Percentiles rank a stretch among this genome's conserved stretches.
Conservation (phyloP, 495 filamentous ascomycete genomes). For the Podospora comata region DNA sequence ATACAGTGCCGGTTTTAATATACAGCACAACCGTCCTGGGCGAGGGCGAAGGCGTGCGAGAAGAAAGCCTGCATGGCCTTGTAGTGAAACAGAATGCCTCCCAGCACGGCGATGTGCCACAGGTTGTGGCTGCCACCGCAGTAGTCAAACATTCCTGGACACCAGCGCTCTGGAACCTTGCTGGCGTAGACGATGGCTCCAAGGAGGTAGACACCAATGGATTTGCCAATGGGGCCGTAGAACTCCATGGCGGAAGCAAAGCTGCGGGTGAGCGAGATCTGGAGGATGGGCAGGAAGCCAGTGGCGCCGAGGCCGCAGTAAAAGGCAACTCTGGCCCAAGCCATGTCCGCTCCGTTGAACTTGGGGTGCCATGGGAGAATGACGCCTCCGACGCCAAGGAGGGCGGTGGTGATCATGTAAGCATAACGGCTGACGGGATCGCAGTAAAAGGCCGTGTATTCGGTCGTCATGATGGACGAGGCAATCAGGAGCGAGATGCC, state of each 20-base stretch:
- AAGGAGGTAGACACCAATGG: constrained; percentile 75
- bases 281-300: constrained; percentile 82
- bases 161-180: constrained; percentile 90
- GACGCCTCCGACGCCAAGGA: constrained; percentile 80
- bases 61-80: constrained; percentile 95
- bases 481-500: constrained; percentile 96
- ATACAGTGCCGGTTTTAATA: constrained; percentile 31
- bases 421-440: constrained; percentile 83
- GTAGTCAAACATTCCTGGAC: constrained; percentile 90
- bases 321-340: constrained; percentile 88
- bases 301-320: constrained; percentile 86
- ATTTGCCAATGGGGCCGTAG: constrained; percentile 86
- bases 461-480: constrained; percentile 94
- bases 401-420: constrained; percentile 79
- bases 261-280: constrained; percentile 76
- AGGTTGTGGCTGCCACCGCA: constrained; percentile 93
- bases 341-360: constrained; percentile 91
- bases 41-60: constrained; percentile 72
- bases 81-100: constrained; percentile 97
- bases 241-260: constrained; percentile 71
- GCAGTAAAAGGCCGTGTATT: constrained; percentile 98
- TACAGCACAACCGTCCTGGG: constrained; percentile 49
- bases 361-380: constrained; percentile 95
- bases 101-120: constrained; percentile 93
- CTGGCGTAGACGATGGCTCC: constrained; percentile 89